Percentiles rank a stretch among this genome's conserved stretches.
These are phyloP conservation scores for Fusarium longipes DNA, from an alignment of 2,329 filamentous ascomycete species.

Conservation along the genomic window DNA sequence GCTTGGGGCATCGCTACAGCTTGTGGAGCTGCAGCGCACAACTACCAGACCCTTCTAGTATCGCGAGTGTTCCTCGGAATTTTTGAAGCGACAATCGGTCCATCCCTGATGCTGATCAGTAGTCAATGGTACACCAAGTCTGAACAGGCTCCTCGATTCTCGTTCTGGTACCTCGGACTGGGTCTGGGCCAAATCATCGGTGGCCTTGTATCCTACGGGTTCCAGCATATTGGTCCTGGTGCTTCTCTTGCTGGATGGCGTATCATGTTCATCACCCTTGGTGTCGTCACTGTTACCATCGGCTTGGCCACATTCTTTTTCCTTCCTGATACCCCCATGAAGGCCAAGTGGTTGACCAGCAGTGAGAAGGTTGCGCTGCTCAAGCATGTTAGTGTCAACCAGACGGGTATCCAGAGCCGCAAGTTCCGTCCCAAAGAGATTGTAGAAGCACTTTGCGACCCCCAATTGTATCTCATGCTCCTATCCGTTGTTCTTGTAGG, in stretches of 20 bases:
- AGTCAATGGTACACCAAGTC: slow-evolving; percentile 71
- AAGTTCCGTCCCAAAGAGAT: slow-evolving; percentile 65
- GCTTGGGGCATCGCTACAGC: slow-evolving; percentile 69
- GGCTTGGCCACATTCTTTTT: slow-evolving; percentile 50
- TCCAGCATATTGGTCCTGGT: slow-evolving; percentile 64
- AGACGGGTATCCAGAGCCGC: slow-evolving; percentile 67
- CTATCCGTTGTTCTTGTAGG: slow-evolving; percentile 61
- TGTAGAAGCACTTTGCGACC: slow-evolving; percentile 62
- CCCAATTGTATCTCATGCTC: slow-evolving; percentile 63
- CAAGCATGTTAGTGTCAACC: slow-evolving; percentile 66
- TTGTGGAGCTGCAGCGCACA: slow-evolving; percentile 63
- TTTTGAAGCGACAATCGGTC: slow-evolving; percentile 70
- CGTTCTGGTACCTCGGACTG: slow-evolving; percentile 70
- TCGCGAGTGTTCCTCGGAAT: slow-evolving; percentile 69
- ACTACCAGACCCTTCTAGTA: slow-evolving; percentile 65
- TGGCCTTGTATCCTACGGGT: slow-evolving; percentile 71
- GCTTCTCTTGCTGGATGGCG: slow-evolving; percentile 72
- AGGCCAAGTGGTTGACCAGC: slow-evolving; percentile 58
- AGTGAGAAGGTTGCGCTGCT: slow-evolving; percentile 62
- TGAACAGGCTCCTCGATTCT: slow-evolving; percentile 69
- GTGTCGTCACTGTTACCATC: slow-evolving; percentile 56
- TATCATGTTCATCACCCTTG: slow-evolving; percentile 77
- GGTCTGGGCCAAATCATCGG: slow-evolving; percentile 72
- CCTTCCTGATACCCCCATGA: slow-evolving; percentile 59
- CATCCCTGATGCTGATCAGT: slow-evolving; percentile 70